Base-by-base conservation (phyloP, 2,329 filamentous ascomycete genomes). In the Penicillium frequentans region DNA sequence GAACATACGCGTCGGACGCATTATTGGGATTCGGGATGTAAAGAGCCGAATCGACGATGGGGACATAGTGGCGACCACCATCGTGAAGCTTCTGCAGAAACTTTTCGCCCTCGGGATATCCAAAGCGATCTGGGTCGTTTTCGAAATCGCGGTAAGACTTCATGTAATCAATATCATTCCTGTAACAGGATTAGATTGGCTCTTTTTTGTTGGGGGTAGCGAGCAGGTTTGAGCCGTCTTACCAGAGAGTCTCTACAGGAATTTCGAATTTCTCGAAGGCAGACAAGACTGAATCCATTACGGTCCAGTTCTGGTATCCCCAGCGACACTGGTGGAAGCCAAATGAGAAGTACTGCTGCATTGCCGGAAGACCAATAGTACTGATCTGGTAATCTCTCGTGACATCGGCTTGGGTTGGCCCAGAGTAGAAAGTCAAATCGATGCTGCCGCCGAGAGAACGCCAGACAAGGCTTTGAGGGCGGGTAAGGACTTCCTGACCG, bases 291-390 rank as follows among this genome's bases (percentile, higher is more conserved):
- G 83, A 83, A 60, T 88, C 82, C 3, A 91, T 68, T 27, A 85
- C 80, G 1, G 84, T 83, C 85, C 88, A 91, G 65, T 90, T 91
- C 39, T 82, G 77, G 70, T 95, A 95, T 1, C 90, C 91, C 86
- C 90, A 95, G 57, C 90, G 83, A 65, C 90, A 93, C 70, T 96
- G 90, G 63, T 96, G 91, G 69, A 83, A 93, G 0, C 91, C 91
- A 58, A 96, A 85, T 0, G 87, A 86, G 81, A 86, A 93, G 75
- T 95, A 95, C 63, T 90, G 87, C 68, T 93, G 88, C 85, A 93
- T 87, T 0, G 86, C 86, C 1, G 90, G 90, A 5, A 90, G 76
- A 0, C 90, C 90, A 51, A 88, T 79, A 1, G 87, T 83, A 52
- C 83, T 86, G 55, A 77, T 73, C 60, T 90, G 86, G 69, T 93